A percentile compares a stretch with the other conserved stretches of the same genome.
Evolutionary conservation across 1,284 basidiomycete species (phyloP).

Genomic region (Heterobasidion parviporum): DNA sequence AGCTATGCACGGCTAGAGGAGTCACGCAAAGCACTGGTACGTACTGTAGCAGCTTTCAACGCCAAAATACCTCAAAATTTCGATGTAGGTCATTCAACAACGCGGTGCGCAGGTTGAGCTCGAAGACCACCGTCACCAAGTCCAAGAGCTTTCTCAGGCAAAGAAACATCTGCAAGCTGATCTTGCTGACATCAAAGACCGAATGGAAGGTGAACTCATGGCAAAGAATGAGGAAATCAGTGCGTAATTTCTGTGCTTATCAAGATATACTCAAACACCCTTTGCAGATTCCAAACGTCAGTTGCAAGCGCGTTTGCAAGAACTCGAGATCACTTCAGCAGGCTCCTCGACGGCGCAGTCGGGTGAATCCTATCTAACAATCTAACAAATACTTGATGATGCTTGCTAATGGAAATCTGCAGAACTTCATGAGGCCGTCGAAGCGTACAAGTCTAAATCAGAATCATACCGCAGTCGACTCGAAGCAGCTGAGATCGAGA

Average conservation of each 20-base stretch:
- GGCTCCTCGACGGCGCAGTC: conserved; percentile 53
- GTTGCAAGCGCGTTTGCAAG: conserved; percentile 54
- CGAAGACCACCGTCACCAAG: conserved; percentile 52
- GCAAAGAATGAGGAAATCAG: conserved; percentile 53
- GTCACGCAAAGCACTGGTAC: conserved; percentile 62
- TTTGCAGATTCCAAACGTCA: conserved; percentile 36
- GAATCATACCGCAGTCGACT: conserved; percentile 53
- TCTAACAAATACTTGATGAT: neutral
- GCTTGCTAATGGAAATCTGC: neutral
- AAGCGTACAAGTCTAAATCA: conserved; percentile 59
- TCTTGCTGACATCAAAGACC: conserved; percentile 44
- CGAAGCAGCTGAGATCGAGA: conserved; percentile 63
- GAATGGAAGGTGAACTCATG: conserved; percentile 42
- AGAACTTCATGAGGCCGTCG: conserved; percentile 56
- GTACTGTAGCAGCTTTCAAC: conserved; percentile 12
- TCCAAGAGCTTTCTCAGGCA: conserved; percentile 45
- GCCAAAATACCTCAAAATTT: neutral
- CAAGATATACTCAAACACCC: neutral
- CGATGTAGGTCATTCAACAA: conserved; percentile 53
- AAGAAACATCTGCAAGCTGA: conserved; percentile 57
- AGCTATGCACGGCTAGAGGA: conserved; percentile 60
- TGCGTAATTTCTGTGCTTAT: conserved; percentile 19
- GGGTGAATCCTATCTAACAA: conserved; percentile 11
- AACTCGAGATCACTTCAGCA: conserved; percentile 55
- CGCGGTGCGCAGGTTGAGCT: conserved; percentile 56